phyloP scores from a whole-genome alignment of 495 filamentous ascomycete genomes.

The Penicillium turbatum region DNA sequence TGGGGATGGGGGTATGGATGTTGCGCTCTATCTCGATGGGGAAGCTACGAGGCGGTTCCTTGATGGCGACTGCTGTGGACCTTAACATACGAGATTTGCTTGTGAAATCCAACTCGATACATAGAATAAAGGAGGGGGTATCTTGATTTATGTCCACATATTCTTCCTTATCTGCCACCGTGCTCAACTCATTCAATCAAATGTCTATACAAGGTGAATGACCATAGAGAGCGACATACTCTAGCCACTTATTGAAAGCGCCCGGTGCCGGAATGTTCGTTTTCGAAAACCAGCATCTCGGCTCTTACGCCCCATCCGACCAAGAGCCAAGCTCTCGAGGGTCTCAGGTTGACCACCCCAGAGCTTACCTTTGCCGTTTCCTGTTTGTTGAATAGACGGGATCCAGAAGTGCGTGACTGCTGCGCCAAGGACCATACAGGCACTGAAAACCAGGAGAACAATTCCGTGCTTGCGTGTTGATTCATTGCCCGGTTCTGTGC shows the following conservation, averaged over 20 bases:
- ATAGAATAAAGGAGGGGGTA: not conserved
- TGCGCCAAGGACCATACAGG: slow-evolving; percentile 46
- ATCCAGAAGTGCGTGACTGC: slow-evolving; percentile 44
- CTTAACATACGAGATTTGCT: not conserved
- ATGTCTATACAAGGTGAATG: not conserved
- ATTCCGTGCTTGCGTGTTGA: slow-evolving; percentile 39
- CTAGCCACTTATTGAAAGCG: slow-evolving; percentile 21
- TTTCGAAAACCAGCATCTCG: slow-evolving; percentile 30
- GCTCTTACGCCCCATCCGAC: slow-evolving; percentile 37
- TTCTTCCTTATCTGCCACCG: no score
- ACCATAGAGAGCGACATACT: not conserved
- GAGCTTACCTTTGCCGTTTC: slow-evolving; percentile 22
- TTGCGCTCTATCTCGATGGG: slow-evolving; percentile 21
- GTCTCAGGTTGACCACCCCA: slow-evolving; percentile 42
- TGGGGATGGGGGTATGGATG: slow-evolving; percentile 22
- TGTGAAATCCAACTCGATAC: not conserved
- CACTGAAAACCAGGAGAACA: slow-evolving; percentile 44
- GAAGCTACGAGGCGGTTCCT: slow-evolving; percentile 28
- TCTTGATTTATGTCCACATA: not conserved
- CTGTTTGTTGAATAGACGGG: slow-evolving; percentile 33
- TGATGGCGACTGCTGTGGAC: slow-evolving; percentile 1
- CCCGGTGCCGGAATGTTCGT: slow-evolving; percentile 15
- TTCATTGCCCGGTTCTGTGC: slow-evolving; percentile 25
- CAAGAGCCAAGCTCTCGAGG: slow-evolving; percentile 39
- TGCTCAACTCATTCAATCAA: not conserved